These are phyloP conservation scores for Leishmania mexicana DNA, from an alignment of 208 protist species.

Conservation along the genomic window DNA sequence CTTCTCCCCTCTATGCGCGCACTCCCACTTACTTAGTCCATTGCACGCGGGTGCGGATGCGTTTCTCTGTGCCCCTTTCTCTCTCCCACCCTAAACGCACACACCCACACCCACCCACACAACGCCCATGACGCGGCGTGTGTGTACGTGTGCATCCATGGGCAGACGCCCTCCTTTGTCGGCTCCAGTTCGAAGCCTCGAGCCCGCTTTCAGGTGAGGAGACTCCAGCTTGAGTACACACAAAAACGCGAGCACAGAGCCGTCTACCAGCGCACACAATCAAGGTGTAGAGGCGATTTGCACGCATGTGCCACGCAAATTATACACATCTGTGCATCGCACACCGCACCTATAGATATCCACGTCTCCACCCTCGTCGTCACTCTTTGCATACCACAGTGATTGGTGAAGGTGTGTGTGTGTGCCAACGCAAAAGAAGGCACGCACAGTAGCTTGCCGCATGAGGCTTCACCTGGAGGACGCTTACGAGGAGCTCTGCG, in stretches of 20 bases:
- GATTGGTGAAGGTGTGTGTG: not conserved
- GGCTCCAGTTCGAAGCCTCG: not conserved
- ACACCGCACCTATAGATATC: not conserved
- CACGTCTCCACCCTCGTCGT: not conserved
- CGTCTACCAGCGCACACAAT: not conserved
- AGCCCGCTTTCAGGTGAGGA: not conserved
- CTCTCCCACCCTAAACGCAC: not conserved
- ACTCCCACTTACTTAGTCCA: not conserved
- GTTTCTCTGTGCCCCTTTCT: not conserved
- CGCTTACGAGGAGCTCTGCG: slow-evolving; percentile 25
- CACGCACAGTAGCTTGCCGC: not conserved
- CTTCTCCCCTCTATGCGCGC: not conserved
- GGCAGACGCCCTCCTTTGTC: not conserved
- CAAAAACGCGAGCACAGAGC: not conserved
- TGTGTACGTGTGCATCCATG: not conserved
- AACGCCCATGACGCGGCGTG: not conserved
- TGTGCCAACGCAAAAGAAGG: not conserved
- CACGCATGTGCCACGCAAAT: not conserved
- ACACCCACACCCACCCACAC: not conserved
- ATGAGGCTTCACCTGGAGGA: slow-evolving; percentile 31
- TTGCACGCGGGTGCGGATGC: not conserved
- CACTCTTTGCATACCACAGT: not conserved
- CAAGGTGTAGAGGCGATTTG: not conserved
- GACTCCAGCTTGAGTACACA: not conserved
- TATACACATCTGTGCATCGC: not conserved